These are phyloP conservation scores for Chlamydomonas sp. DNA, from an alignment of 139 green algal genomes.

Conservation along the genomic window DNA sequence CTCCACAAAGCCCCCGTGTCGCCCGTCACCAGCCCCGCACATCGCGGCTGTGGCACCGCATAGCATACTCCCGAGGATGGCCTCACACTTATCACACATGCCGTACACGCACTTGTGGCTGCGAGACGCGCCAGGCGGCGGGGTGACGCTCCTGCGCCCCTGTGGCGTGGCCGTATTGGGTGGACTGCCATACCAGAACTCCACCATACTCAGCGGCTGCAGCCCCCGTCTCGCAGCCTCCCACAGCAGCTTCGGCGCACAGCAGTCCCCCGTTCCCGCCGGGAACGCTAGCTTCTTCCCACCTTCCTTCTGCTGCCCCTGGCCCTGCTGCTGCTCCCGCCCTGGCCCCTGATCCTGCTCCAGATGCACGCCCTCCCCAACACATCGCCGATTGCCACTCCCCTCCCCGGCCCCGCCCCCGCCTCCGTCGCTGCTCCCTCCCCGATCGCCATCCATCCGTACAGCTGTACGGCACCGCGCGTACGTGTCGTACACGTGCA, in stretches of 20 bases:
- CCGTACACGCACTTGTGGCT: constrained; percentile 45
- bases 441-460: background rate
- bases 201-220: constrained; percentile 39
- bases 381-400: too few relatives aligned
- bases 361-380: too few relatives aligned
- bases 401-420: too few relatives aligned
- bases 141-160: background rate
- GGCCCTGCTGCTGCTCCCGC: background rate
- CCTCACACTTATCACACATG: constrained; percentile 51
- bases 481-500: constrained; percentile 34
- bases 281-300: constrained; percentile 17
- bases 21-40: too few relatives aligned
- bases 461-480: background rate
- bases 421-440: background rate
- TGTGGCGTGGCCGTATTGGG: constrained; percentile 49
- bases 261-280: constrained; percentile 60
- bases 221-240: constrained; percentile 29
- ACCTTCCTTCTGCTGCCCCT: background rate
- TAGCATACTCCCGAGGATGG: constrained; percentile 55
- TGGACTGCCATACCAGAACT: constrained; percentile 56
- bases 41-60: background rate
- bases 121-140: background rate
- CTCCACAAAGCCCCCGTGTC: too few relatives aligned
- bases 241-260: constrained; percentile 60
- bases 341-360: too few relatives aligned